Conservation (phyloP, 352 stramenopile species). For the Phytopythium delawarense region DNA sequence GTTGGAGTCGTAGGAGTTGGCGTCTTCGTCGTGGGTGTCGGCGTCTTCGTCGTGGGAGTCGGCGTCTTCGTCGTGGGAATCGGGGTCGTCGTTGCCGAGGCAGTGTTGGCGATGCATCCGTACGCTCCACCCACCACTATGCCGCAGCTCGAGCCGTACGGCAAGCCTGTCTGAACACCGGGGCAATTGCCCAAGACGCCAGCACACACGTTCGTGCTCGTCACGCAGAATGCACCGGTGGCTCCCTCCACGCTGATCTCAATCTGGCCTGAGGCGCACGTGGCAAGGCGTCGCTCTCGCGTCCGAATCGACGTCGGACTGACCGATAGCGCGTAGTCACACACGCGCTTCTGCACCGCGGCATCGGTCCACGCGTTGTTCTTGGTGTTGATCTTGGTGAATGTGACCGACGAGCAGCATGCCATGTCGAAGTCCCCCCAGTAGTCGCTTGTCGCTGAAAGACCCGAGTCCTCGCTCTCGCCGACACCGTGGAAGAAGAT, state of each 20-base stretch:
- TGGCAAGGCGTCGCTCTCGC: neutral
- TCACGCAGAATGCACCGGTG: neutral
- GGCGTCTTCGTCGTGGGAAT: neutral
- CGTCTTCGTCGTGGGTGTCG: neutral
- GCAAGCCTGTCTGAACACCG: constrained; percentile 2
- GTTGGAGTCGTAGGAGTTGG: neutral
- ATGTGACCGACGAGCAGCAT: constrained; percentile 44
- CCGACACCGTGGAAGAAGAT: constrained; percentile 49
- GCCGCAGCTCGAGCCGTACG: neutral
- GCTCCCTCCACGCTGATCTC: neutral
- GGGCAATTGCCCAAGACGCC: neutral
- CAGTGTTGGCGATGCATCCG: constrained; percentile 2
- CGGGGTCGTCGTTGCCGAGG: neutral
- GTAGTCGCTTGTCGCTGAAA: constrained; percentile 22
- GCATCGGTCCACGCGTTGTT: constrained; percentile 39
- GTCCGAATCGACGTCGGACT: constrained; percentile 10
- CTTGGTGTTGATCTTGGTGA: constrained; percentile 36
- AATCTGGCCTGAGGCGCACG: neutral
- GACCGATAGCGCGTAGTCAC: constrained; percentile 21
- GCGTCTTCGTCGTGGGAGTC: neutral
- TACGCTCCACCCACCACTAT: neutral
- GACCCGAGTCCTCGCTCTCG: constrained; percentile 16
- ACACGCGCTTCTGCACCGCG: constrained; percentile 32
- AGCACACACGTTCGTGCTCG: neutral
- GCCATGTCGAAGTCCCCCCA: constrained; percentile 39